Percentiles rank a stretch among this genome's conserved stretches.
Evolutionary conservation across 2,329 filamentous ascomycete genomes (phyloP).

Genomic region (Pseudonectria foliicola): DNA sequence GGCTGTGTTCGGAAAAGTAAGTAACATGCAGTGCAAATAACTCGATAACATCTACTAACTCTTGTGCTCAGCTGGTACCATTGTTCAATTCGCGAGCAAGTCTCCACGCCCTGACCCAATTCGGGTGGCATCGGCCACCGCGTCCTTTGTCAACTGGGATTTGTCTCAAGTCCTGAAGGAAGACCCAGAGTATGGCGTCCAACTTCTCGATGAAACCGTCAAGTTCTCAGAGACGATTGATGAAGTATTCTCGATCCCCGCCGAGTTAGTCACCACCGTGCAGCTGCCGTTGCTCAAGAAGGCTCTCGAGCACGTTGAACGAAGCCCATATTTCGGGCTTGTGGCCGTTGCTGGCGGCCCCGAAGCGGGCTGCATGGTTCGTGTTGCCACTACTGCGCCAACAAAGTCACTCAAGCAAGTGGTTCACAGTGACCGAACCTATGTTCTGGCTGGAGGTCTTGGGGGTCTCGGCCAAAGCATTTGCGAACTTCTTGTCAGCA

Average conservation of each 20-base stretch:
- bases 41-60: conserved; percentile 10
- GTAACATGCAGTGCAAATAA: too few relatives aligned
- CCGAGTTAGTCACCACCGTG: conserved; percentile 3
- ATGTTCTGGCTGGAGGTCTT: conserved; percentile 49
- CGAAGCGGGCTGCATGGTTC: conserved; percentile 10
- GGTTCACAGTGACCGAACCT: conserved; percentile 36
- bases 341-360: conserved; percentile 10
- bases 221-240: conserved; percentile 2
- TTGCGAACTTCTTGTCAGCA: conserved; percentile 40
- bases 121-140: conserved; percentile 8
- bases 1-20: conserved; percentile 31
- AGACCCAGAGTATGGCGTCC: conserved; percentile 25
- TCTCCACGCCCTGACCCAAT: conserved; percentile 11
- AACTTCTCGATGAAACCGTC: conserved; percentile 19
- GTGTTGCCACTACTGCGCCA: conserved; percentile 13
- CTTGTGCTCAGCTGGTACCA: conserved; percentile 21
- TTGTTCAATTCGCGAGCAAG: conserved; percentile 26
- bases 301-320: conserved; percentile 21
- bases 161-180: conserved; percentile 25
- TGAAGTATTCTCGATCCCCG: conserved; percentile 1
- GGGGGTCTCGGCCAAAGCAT: conserved; percentile 51
- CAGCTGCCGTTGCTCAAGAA: conserved; percentile 16
- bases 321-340: conserved; percentile 19
- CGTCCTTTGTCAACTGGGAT: conserved; percentile 28
- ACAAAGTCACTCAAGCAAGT: conserved; percentile 22